These are phyloP conservation scores for Nephelium lappaceum DNA, from an alignment of 345 rosid species.

Conservation along the genomic window DNA sequence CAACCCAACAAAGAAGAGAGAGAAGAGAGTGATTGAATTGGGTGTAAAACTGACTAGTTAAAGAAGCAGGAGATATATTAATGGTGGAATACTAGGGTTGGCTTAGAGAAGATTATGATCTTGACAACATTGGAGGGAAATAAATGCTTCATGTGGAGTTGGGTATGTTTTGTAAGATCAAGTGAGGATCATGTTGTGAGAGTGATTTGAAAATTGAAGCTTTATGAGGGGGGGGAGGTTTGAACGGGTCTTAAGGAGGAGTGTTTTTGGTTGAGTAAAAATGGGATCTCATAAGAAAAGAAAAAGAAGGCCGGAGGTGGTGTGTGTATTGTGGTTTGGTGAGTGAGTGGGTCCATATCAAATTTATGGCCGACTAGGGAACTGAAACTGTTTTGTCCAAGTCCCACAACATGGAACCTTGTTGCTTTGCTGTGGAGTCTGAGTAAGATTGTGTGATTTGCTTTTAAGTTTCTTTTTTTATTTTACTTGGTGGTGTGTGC, in stretches of 20 bases:
- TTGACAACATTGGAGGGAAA: background rate
- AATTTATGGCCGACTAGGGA: constrained; percentile 28
- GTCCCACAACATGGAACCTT: constrained; percentile 33
- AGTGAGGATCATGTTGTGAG: background rate
- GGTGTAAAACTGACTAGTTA: background rate
- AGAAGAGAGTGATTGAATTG: background rate
- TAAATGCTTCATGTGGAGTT: background rate
- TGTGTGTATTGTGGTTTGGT: constrained; percentile 28
- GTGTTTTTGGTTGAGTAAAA: constrained; percentile 14
- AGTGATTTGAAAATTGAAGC: background rate
- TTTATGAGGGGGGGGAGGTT: background rate
- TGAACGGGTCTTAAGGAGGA: constrained; percentile 39
- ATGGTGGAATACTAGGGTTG: constrained; percentile 20
- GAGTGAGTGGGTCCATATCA: constrained; percentile 26
- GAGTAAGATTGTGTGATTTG: background rate
- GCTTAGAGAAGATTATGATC: constrained; percentile 22
- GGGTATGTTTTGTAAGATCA: constrained; percentile 11
- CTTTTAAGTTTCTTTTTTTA: background rate
- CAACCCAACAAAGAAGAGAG: background rate
- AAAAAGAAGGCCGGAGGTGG: background rate
- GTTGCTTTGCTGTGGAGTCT: background rate
- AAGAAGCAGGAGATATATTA: background rate
- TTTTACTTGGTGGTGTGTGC: background rate
- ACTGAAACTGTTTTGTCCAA: constrained; percentile 11
- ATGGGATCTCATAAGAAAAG: background rate